A percentile compares a stretch with the other conserved stretches of the same genome.
phyloP scores from a whole-genome alignment of 2,329 filamentous ascomycete species.

The Scedosporium minutisporum region DNA sequence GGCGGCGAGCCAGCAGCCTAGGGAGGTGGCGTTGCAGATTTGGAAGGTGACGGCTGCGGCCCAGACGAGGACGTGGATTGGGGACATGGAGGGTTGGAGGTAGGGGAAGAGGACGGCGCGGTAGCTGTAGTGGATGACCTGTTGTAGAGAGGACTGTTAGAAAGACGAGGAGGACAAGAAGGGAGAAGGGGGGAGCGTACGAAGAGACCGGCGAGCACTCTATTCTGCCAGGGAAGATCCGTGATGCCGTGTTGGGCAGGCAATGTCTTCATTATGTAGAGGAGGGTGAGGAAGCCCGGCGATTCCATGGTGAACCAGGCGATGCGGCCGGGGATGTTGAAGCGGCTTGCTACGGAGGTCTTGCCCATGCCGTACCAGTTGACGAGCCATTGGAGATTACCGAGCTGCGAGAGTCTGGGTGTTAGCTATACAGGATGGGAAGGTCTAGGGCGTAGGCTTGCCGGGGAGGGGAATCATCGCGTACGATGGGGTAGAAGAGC shows the following conservation, averaged over 20 bases:
- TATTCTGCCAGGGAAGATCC: slow-evolving; percentile 66
- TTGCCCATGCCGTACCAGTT: slow-evolving; percentile 89
- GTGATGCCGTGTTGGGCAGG: slow-evolving; percentile 47
- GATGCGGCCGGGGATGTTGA: slow-evolving; percentile 83
- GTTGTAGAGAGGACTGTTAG: slow-evolving; percentile 5
- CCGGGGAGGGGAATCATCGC: slow-evolving; percentile 11
- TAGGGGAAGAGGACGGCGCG: slow-evolving; percentile 76
- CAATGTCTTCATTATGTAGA: slow-evolving; percentile 69
- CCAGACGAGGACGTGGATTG: slow-evolving; percentile 66
- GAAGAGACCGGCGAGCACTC: slow-evolving; percentile 62
- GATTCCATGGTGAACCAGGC: slow-evolving; percentile 87
- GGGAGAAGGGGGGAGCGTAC: slow-evolving; percentile 22
- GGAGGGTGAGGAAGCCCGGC: slow-evolving; percentile 63
- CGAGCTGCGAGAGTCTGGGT: slow-evolving; percentile 42
- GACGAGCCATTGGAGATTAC: slow-evolving; percentile 63
- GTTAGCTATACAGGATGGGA: neutral
- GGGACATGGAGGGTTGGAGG: slow-evolving; percentile 85
- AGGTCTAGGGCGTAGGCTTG: slow-evolving; percentile 1
- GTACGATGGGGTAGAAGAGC: slow-evolving; percentile 41
- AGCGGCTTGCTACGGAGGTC: slow-evolving; percentile 61
- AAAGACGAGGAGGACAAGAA: slow-evolving; percentile 8
- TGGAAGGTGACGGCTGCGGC: slow-evolving; percentile 62
- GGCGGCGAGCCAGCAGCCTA: slow-evolving; percentile 74
- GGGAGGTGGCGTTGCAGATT: slow-evolving; percentile 63
- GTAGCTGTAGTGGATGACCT: slow-evolving; percentile 82